Evolutionary conservation across 768 basidiomycete species (phyloP).

Genomic region (Rhizopogon vesiculosus): DNA sequence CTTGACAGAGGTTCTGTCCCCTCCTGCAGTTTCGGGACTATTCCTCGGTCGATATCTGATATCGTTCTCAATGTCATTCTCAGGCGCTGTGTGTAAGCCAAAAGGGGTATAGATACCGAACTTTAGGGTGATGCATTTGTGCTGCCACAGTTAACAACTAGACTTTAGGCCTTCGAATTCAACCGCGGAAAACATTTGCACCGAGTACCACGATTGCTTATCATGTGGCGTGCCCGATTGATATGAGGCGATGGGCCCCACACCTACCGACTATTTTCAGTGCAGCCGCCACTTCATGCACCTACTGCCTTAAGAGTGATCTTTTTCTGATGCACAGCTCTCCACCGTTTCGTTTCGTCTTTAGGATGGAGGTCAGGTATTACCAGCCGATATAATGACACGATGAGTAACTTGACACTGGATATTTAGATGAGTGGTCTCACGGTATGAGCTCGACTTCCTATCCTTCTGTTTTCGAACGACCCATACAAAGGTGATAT

Average conservation of each 20-base stretch:
- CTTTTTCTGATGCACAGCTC: neutral
- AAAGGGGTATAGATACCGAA: neutral
- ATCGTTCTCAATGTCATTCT: neutral
- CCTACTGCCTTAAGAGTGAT: neutral
- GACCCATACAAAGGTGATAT: neutral
- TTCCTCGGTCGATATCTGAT: neutral
- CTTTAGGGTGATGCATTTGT: neutral
- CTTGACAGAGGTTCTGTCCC: neutral
- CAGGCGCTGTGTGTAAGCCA: neutral
- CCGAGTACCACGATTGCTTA: neutral
- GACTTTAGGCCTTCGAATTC: neutral
- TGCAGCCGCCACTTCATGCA: neutral
- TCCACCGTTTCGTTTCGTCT: neutral
- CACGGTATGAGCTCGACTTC: neutral
- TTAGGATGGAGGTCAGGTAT: neutral
- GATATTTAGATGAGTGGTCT: neutral
- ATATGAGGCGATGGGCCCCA: neutral
- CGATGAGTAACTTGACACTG: neutral
- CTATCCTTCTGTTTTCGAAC: neutral
- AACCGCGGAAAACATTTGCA: neutral
- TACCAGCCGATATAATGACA: neutral
- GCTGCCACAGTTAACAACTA: neutral
- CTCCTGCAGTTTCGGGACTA: neutral
- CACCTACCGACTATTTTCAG: neutral
- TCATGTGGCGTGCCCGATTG: neutral